Evolutionary conservation across 1,284 basidiomycete genomes (phyloP).

Genomic region (Leccinum holopus): DNA sequence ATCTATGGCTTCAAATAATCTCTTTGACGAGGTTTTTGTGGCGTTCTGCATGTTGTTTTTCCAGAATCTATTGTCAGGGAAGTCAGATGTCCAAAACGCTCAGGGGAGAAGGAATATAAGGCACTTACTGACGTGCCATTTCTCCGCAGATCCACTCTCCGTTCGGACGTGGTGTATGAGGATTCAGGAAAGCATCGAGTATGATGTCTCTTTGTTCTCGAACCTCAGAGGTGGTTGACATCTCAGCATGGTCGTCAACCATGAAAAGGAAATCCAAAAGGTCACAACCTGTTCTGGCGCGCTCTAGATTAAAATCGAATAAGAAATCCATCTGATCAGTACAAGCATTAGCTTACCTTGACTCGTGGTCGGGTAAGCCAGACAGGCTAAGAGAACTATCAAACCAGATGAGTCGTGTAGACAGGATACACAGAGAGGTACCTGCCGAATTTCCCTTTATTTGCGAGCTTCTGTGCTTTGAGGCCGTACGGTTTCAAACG

Average conservation of each 20-base stretch:
- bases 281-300: neutral
- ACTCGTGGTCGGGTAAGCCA: neutral
- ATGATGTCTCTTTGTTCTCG: neutral
- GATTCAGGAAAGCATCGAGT: neutral
- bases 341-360: neutral
- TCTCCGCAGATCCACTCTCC: constrained; percentile 1
- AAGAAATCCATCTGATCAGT: neutral
- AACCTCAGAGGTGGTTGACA: neutral
- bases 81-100: neutral
- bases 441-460: neutral
- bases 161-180: neutral
- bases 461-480: neutral
- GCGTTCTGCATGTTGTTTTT: neutral
- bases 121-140: neutral
- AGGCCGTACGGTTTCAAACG: neutral
- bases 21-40: neutral
- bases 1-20: constrained; percentile 11
- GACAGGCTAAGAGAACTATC: neutral
- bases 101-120: neutral
- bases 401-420: neutral
- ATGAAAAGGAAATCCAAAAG: neutral
- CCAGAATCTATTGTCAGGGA: neutral
- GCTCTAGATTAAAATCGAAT: neutral
- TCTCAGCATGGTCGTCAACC: neutral
- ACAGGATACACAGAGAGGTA: neutral